Base-by-base conservation (phyloP, 768 basidiomycete species). In the Pleurotus cornucopiae region DNA sequence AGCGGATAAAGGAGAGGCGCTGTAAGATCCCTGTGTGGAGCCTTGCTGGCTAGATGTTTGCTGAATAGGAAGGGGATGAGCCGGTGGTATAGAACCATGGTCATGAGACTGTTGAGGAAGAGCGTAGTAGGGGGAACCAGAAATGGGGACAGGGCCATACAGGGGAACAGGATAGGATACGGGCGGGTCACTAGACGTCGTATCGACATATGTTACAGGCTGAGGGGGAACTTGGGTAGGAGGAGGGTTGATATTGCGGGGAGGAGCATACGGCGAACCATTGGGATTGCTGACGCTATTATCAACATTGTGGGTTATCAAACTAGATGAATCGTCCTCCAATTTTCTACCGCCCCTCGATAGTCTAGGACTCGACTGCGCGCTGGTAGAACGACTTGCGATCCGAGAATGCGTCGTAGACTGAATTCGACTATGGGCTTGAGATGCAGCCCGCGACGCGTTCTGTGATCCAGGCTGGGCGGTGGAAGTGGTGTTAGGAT, bases 371-470 rank as follows among this genome's bases (percentile, higher is more conserved):
- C 51, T 53, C n/a, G 37, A 40, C 39, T 53, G 51, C 7, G 45
- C 45, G 20, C 54, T 55, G n/a, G 44, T 37, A 13, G 54, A 46
- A 18, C 54, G 54, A 39, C 54, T 55, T 21, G 54, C 54, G 9
- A 55, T 45, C 12, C 44, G 46, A 45, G 59, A 60, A 39, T 57
- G 56, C 2, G 57, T 45, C 5, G 41, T 16, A 18, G 69, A 70
- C 5, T 64, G 66, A 6, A 60, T 58, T 30, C 67, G 62, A 25
- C 63, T 67, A 40, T 60, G 61, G 9, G 60, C 51, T 37, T 61
- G 57, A 4, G 54, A 57, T 11, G 37, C 51, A 6, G 41, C 18
- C 39, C 41, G 39, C 13, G 51, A 53, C 13, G 37, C 14, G n/a
- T 53, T 41, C n/a, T 53, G 51, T 26, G 58, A 59, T 21, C 45